Percentiles rank a stretch among this genome's conserved stretches.
These are phyloP conservation scores for Trichophyton simii DNA, from an alignment of 2,329 filamentous ascomycete genomes.

Conservation along the genomic window DNA sequence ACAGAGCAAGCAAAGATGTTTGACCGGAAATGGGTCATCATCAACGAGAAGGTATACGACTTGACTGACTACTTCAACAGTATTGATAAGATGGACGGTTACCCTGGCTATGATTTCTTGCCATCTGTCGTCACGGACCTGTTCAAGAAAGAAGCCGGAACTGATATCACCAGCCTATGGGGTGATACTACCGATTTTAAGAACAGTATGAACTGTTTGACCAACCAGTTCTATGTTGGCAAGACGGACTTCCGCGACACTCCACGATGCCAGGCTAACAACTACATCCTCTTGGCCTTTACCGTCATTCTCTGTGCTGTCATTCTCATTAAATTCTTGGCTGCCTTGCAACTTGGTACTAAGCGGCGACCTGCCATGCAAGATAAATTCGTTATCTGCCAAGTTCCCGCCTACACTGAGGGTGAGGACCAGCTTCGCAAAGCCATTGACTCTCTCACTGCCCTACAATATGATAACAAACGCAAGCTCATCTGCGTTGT, in stretches of 20 bases:
- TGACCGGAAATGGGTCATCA: constrained; percentile 65
- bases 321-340: constrained; percentile 77
- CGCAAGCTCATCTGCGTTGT: constrained; percentile 92
- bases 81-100: constrained; percentile 44
- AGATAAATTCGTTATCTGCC: constrained; percentile 98
- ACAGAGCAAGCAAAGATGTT: constrained; percentile 52
- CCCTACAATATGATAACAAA: constrained; percentile 95
- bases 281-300: constrained; percentile 78
- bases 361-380: constrained; percentile 81
- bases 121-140: constrained; percentile 54
- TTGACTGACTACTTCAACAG: constrained; percentile 86
- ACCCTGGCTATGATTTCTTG: constrained; percentile 56
- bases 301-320: constrained; percentile 71
- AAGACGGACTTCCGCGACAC: constrained; percentile 71
- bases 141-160: constrained; percentile 63
- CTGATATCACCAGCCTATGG: constrained; percentile 59
- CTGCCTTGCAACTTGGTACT: constrained; percentile 83
- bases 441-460: constrained; percentile 85
- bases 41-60: constrained; percentile 69
- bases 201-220: constrained; percentile 67
- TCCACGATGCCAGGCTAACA: constrained; percentile 71
- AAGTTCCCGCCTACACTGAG: constrained; percentile 95
- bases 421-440: constrained; percentile 90
- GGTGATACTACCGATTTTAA: constrained; percentile 39
- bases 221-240: constrained; percentile 72